Conservation (phyloP, 192 early-diverging fungal genomes). For the Pilobolus umbonatus region DNA sequence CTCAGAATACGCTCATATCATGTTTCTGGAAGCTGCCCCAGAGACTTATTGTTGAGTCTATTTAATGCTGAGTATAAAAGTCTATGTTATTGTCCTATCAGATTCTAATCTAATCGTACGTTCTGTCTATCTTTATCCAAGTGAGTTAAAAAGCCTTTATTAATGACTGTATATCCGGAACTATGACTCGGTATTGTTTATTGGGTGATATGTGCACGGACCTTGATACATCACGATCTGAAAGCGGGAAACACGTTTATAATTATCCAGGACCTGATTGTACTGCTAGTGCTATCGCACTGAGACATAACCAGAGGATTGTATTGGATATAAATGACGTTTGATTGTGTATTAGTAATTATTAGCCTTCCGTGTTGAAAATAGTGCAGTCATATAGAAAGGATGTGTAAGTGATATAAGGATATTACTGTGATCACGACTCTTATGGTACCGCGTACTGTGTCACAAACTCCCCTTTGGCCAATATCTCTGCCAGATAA, state of each 20-base stretch:
- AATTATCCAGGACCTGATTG: neutral
- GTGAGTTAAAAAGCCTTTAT: neutral
- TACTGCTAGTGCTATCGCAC: neutral
- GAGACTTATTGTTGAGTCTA: too few species aligned
- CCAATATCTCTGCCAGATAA: too few species aligned
- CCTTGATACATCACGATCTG: neutral
- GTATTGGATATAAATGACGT: constrained; percentile 2
- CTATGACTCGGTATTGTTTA: constrained; percentile 1
- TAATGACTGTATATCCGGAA: neutral
- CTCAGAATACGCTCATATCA: too few species aligned
- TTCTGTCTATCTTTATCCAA: constrained; percentile 2
- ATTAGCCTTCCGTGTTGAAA: neutral
- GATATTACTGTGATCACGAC: constrained; percentile 4
- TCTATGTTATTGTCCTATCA: too few species aligned
- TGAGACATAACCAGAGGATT: constrained; percentile 1
- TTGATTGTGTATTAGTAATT: constrained; percentile 9
- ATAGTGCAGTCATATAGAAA: neutral
- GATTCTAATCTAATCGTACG: too few species aligned
- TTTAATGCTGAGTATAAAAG: too few species aligned
- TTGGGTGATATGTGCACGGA: neutral
- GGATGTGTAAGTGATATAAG: constrained; percentile 1
- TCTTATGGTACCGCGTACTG: neutral
- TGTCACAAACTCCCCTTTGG: too few species aligned
- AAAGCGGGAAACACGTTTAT: constrained; percentile 4
- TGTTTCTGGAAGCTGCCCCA: too few species aligned